A percentile compares a stretch with the other conserved stretches of the same genome.
phyloP scores from a whole-genome alignment of 2,329 filamentous ascomycete species.

The Pezicula rhizophila region DNA sequence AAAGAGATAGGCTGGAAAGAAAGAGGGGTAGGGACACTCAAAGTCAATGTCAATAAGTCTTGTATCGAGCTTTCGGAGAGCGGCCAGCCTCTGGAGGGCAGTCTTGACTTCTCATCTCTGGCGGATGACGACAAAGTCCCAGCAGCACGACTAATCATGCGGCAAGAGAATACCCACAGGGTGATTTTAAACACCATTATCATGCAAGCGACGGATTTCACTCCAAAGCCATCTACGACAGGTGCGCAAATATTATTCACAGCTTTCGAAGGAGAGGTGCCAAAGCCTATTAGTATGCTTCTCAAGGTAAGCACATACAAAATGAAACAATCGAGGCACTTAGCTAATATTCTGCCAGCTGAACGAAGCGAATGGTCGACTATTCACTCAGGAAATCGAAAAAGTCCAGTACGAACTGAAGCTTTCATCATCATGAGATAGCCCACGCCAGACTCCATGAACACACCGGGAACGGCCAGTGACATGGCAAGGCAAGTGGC shows the following conservation, averaged over 20 bases:
- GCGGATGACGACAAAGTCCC: slow-evolving; percentile 32
- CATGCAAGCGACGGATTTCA: slow-evolving; percentile 72
- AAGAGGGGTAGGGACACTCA: slow-evolving; percentile 75
- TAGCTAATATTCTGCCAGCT: slow-evolving; percentile 20
- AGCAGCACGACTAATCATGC: slow-evolving; percentile 73
- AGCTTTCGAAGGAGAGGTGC: slow-evolving; percentile 52
- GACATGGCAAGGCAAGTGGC: too few species aligned
- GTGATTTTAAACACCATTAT: slow-evolving; percentile 83
- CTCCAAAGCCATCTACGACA: slow-evolving; percentile 59
- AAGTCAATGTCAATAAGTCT: slow-evolving; percentile 67
- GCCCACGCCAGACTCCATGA: not conserved
- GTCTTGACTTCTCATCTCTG: slow-evolving; percentile 50
- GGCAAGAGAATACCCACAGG: slow-evolving; percentile 81
- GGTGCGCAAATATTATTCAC: slow-evolving; percentile 58
- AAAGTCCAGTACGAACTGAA: slow-evolving; percentile 28
- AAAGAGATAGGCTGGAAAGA: slow-evolving; percentile 72
- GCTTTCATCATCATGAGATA: not conserved
- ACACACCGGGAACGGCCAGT: too few species aligned
- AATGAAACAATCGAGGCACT: not conserved
- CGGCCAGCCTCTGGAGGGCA: slow-evolving; percentile 41
- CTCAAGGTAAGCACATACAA: slow-evolving; percentile 45
- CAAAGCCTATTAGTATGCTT: slow-evolving; percentile 51
- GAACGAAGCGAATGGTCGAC: slow-evolving; percentile 25
- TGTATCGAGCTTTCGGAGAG: slow-evolving; percentile 50
- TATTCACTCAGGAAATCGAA: slow-evolving; percentile 27